These are phyloP conservation scores for Fusarium stilboides DNA, from an alignment of 2,329 filamentous ascomycete genomes.

Conservation along the genomic window DNA sequence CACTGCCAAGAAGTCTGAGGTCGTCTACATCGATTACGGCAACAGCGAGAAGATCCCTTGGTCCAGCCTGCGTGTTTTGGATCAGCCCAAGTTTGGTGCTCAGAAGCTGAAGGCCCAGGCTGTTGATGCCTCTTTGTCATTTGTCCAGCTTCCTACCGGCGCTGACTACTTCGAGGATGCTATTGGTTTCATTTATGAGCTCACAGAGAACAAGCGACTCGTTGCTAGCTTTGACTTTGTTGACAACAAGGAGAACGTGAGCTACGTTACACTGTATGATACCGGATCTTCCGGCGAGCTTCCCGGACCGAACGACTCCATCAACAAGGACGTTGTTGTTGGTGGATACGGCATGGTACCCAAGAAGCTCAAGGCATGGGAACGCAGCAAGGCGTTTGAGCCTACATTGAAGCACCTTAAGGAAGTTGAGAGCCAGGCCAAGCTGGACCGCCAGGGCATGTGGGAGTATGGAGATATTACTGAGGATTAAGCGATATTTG, in stretches of 20 bases:
- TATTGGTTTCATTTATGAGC: conserved; percentile 79
- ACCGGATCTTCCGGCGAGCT: conserved; percentile 72
- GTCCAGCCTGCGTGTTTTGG: conserved; percentile 85
- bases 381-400: conserved; percentile 78
- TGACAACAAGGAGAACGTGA: conserved; percentile 81
- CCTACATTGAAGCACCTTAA: conserved; percentile 80
- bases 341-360: conserved; percentile 93
- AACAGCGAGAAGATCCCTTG: conserved; percentile 93
- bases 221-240: conserved; percentile 93
- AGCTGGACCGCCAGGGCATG: conserved; percentile 85
- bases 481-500: conserved; percentile 75
- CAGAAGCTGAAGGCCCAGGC: conserved; percentile 91
- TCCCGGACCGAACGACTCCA: conserved; percentile 77
- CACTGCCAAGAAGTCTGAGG: conserved; percentile 87
- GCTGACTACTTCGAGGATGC: conserved; percentile 88
- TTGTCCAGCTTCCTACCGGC: conserved; percentile 87
- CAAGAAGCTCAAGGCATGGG: conserved; percentile 92
- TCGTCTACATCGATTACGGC: conserved; percentile 96
- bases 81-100: conserved; percentile 81
- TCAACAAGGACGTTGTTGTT: conserved; percentile 89
- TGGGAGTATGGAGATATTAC: conserved; percentile 99
- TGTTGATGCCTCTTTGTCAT: conserved; percentile 86
- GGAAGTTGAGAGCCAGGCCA: conserved; percentile 83
- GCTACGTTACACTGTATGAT: conserved; percentile 92
- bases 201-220: conserved; percentile 81